Evolutionary conservation across 208 protist genomes (phyloP), one percentile per base, ranked within the genome.

Genomic region (Porcisia deanei): DNA sequence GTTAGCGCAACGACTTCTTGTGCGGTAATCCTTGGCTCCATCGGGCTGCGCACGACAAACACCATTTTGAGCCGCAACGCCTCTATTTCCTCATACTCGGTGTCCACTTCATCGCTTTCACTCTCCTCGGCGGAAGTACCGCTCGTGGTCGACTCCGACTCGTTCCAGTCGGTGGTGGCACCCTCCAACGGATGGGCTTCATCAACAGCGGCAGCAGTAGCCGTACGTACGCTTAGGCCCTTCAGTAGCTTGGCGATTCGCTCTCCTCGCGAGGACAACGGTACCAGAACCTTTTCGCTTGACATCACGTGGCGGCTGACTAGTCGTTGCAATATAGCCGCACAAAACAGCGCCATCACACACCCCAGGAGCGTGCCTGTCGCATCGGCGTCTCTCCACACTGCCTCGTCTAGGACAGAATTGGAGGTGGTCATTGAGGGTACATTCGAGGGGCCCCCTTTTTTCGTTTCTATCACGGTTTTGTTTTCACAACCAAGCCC

Each of bases 41-140:
- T 84, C 10, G 41, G 49, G 60, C 84, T 80, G 3, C 85, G 82
- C n/a, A 95, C 82, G 10, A 95, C 79, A 53, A 95, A 83, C 22
- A 92, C 79, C 88, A 95, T 91, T 74, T 94, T 93, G n/a, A 95
- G 77, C 9, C 70, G 77, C 12, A 92, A 67, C 0, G 77, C 77
- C 77, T 91, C 88, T 58, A 92, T 85, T 1, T 74, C 64, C 60
- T 88, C 85, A 53, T 84, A 87, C 78, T 90, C 86, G 57, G 69
- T 87, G 63, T 88, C 84, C 3, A n/a, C 58, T 1, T 73, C 78
- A 5, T 81, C 76, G 8, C 43, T 47, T 20, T 45, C 34, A 34
- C 55, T 52, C 30, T 53, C 5, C 43, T 30, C 34, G 43, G 14
- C 39, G 39, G 54, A 63, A 6, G 43, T 65, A 10, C 57, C 20